phyloP scores from a whole-genome alignment of 371 early-diverging fungal species.

The Lichtheimia hyalospora region DNA sequence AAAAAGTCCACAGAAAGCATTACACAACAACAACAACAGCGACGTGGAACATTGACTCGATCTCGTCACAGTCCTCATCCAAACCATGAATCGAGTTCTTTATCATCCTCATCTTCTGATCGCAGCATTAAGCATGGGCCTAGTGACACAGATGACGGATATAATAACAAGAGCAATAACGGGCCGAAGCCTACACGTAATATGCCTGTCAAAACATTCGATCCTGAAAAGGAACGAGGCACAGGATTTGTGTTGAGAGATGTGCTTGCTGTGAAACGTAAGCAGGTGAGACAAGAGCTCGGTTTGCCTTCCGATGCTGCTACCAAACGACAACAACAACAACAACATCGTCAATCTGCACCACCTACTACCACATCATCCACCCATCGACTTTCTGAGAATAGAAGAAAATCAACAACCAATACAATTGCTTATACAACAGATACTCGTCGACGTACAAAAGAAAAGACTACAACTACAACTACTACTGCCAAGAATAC shows the following conservation, averaged over 20 bases:
- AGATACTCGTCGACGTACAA: slow-evolving; percentile 20
- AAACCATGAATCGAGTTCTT: neutral
- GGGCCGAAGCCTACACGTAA: no score
- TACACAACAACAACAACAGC: neutral
- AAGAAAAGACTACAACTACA: slow-evolving; percentile 23
- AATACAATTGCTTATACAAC: slow-evolving; percentile 12
- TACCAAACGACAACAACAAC: slow-evolving; percentile 9
- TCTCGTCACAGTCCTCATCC: neutral
- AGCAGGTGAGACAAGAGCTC: slow-evolving; percentile 27
- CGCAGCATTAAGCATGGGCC: slow-evolving; percentile 3
- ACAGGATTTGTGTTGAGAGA: slow-evolving; percentile 26
- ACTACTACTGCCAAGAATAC: neutral
- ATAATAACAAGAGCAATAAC: neutral
- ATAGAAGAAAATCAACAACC: neutral
- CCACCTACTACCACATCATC: neutral
- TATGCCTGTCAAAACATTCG: slow-evolving; percentile 6
- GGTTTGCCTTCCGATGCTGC: slow-evolving; percentile 19
- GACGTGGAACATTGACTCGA: neutral
- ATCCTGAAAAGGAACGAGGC: slow-evolving; percentile 2
- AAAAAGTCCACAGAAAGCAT: slow-evolving; percentile 16
- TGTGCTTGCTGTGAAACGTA: slow-evolving; percentile 30
- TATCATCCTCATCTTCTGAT: slow-evolving; percentile 14
- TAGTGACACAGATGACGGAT: neutral
- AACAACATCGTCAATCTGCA: slow-evolving; percentile 1
- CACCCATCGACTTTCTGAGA: neutral